Conservation (phyloP, 1,139 yeast species). For the Saccharomyces pastorianus region DNA sequence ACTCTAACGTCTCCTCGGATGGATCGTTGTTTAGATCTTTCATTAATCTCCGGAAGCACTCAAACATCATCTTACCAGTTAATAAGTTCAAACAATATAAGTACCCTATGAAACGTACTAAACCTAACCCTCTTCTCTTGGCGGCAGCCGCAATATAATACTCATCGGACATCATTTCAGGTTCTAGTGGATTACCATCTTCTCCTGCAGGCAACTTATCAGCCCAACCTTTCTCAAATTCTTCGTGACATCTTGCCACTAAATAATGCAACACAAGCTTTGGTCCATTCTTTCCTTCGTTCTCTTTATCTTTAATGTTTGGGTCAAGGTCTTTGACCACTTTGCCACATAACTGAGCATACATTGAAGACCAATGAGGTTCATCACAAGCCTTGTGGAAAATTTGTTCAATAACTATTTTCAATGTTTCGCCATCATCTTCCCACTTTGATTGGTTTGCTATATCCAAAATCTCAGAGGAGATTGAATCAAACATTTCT, state of each 20-base stretch:
- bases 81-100: constrained; percentile 72
- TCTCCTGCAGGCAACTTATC: constrained; percentile 73
- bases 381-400: constrained; percentile 97
- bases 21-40: constrained; percentile 62
- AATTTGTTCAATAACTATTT: constrained; percentile 71
- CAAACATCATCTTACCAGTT: constrained; percentile 66
- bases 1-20: constrained; percentile 85
- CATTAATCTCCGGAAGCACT: constrained; percentile 51
- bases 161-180: constrained; percentile 93
- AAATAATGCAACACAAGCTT: constrained; percentile 75
- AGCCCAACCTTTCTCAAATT: constrained; percentile 92
- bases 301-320: constrained; percentile 55
- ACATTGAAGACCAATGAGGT: constrained; percentile 95
- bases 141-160: constrained; percentile 87
- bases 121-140: constrained; percentile 95
- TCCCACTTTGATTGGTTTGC: constrained; percentile 85
- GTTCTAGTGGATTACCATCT: constrained; percentile 69
- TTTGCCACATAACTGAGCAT: constrained; percentile 88
- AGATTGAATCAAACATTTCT: constrained; percentile 77
- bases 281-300: constrained; percentile 45
- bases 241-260: constrained; percentile 80
- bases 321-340: constrained; percentile 60
- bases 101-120: constrained; percentile 92
- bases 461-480: constrained; percentile 66
- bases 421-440: constrained; percentile 61